Evolutionary conservation across 768 basidiomycete species (phyloP), one percentile per base, ranked within the genome.

Genomic region (Chalciporus pseudorubinellus): DNA sequence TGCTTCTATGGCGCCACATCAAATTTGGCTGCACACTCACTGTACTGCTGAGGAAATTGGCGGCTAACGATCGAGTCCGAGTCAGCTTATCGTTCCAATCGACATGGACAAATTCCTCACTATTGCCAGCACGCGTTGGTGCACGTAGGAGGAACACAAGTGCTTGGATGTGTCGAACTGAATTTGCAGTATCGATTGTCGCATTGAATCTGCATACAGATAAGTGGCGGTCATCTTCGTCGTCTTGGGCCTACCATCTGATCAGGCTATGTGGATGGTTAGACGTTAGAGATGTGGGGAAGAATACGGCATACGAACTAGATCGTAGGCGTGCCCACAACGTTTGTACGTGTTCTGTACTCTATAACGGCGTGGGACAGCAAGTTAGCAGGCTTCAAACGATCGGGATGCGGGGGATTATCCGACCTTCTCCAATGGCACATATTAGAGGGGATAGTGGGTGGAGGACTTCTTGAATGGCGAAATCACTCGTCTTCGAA

Each of bases 91-190:
- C 56, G 20, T 60, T 34, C 45, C 34, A n/a, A 36, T 0, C 44
- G 26, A 33, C 18, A 45, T 34, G 58, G 8, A 29, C 50, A 50
- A 44, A 46, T 45, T 52, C 68, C 86, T 72, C 66, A 89, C 87
- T 86, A 86, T 69, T 87, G 85, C 87, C 87, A 89, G 63, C 87
- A 89, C 21, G 82, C 82, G 21, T 63, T 72, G 26, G 64, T 72
- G 69, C 87, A 89, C 24, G 74, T 68, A 21, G 82, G 78, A 6
- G 72, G 64, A 24, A 77, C 76, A 60, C 87, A 89, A 51, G 81
- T 71, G 22, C 46, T 57, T 26, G 83, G 83, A 68, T 89, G 87
- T 16, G 68, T 67, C 10, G 77, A 70, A 59, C 87, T 89, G 73
- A 89, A 89, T 66, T 77, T 87, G 79, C 87, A 90, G 62, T 66